Evolutionary conservation across 139 green algal genomes (phyloP), one percentile per base, ranked within the genome.

Genomic region (Mesotaenium endlicherianum): DNA sequence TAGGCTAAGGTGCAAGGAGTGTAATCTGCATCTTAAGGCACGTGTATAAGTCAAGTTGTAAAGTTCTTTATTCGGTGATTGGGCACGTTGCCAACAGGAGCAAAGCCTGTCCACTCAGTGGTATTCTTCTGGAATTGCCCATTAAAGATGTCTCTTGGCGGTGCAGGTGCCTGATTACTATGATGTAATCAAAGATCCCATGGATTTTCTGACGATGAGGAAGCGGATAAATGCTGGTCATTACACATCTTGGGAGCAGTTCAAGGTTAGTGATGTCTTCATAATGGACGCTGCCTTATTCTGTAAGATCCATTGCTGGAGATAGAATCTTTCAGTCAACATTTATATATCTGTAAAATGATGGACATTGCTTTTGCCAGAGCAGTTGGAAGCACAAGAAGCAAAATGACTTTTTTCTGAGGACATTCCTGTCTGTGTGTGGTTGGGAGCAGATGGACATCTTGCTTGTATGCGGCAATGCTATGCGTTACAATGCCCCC

Each of bases 151-250:
- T 49, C 11, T 41, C 44, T 77, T 26, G 39, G 17, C 4, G 45
- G 3, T 31, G 71, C 75, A 87, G 75, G 75, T 95, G 30, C 80
- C 86, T 1, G 93, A 94, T 75, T 96, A 96, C 78, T 86, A 80
- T 76, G 87, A 93, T 43, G 86, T 94, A 20, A 92, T 97, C 72
- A 91, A 93, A 68, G 49, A 92, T 34, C 92, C 93, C 34, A 97
- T 97, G 93, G 93, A 96, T 85, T 91, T 97, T 47, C 87, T 67
- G 1, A 95, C 91, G 5, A 94, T 97, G 75, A 82, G 86, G 11
- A 57, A 85, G 59, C 92, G 93, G 78, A 49, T 94, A 34, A 40
- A 83, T 11, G 44, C 58, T 5, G 76, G 55, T 14, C 30, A 38
- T 2, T 88, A 88, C 53, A 77, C 50, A 2, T 79, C 34, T 5